Evolutionary conservation across 2,329 filamentous ascomycete species (phyloP).

Genomic region (Domatiomyces globalis): DNA sequence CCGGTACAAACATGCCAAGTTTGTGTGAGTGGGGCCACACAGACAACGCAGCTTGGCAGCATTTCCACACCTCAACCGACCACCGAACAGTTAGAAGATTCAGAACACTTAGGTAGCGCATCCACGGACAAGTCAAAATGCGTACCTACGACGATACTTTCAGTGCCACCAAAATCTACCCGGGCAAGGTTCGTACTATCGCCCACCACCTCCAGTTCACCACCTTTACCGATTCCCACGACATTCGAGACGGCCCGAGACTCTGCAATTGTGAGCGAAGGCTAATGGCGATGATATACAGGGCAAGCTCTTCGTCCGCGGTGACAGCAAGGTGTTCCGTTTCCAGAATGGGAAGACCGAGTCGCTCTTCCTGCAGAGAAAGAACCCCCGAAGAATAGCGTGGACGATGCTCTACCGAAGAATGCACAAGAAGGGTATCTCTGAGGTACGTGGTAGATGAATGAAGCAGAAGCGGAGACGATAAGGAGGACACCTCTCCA

Average conservation of each 20-base stretch:
- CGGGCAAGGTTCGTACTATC: conserved; percentile 52
- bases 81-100: background rate
- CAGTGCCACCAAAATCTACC: conserved; percentile 66
- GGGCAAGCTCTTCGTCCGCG: conserved; percentile 99
- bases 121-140: conserved; percentile 40
- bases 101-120: background rate
- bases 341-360: conserved; percentile 99
- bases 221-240: conserved; percentile 5
- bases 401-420: conserved; percentile 98
- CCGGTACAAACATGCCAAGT: background rate
- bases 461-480: background rate
- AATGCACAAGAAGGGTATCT: conserved; percentile 99
- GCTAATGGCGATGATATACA: conserved; percentile 25
- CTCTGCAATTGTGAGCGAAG: conserved; percentile 2
- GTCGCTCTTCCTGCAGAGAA: conserved; percentile 99
- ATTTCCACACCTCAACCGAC: background rate
- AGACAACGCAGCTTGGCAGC: background rate
- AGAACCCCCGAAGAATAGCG: conserved; percentile 98
- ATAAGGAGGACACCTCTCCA: conserved; percentile 1
- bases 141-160: conserved; percentile 68
- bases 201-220: conserved; percentile 4
- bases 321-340: conserved; percentile 99
- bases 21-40: background rate
- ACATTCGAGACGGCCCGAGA: conserved; percentile 5
- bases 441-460: conserved; percentile 62